Base-by-base conservation (phyloP, 108 stramenopile genomes). In the Schizochytrium sp. region DNA sequence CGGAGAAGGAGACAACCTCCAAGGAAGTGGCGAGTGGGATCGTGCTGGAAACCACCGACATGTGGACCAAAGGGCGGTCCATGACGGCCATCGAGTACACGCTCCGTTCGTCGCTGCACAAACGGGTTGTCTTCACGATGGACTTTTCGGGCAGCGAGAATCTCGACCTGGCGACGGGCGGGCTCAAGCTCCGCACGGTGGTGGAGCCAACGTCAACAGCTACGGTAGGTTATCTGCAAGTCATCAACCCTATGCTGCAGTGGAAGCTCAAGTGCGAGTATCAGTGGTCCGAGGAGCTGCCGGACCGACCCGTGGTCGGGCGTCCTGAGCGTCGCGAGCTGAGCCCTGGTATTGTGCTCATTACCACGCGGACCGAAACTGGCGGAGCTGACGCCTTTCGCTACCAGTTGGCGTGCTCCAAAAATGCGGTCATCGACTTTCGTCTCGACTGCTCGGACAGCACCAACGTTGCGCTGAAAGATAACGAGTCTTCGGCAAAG, bases 91-190 rank as follows among this genome's bases (percentile, higher is more conserved):
- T 83, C 51, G 76, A 47, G 76, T 83, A 83, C 76, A 53, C 45
- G 51, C 48, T 83, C 43, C 45, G 76, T 12, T 53, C 51, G 19
- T 10, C 45, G 6, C 25, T 53, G 45, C 48, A 23, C n/a, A 83
- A 83, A 23, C 45, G 76, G 45, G 48, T 83, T 3, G 76, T 83
- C n/a, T 83, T 83, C 51, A 12, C 45, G 18, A 53, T 53, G 51
- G 76, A 83, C n/a, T 83, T 83, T 45, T n/a, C 45, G 6, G 76
- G 76, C 45, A 83, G 76, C 51, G 76, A 83, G 45, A 83, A 83
- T 4, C 51, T 83, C 48, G 76, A 83, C 48, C 51, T 83, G 51
- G 76, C 51, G 43, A 83, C 76, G 18, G 76, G 76, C n/a, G 76
- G 76, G 16, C n/a, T 53, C 45, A 83, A 83, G 76, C 48, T 83